Evolutionary conservation across 164 flowering plant genomes (phyloP), one percentile per base, ranked within the genome.

Genomic region (Buxus sempervirens): DNA sequence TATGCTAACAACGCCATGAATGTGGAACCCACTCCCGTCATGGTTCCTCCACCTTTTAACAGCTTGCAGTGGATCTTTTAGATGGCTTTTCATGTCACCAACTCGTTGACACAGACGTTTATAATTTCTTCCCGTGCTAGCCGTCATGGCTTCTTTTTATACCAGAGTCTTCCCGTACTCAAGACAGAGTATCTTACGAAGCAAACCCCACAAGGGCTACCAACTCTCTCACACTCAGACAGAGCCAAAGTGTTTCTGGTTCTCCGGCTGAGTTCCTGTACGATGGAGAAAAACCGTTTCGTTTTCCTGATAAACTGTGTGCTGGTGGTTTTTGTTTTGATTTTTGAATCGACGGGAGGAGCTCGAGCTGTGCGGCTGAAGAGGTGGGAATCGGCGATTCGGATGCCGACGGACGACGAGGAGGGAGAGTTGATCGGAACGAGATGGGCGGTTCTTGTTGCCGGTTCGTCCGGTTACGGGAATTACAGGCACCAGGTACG

Each of bases 401-500:
- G 77, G 62, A 70, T 82, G 82, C 90, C 91, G 10, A 63, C 82
- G 15, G 85, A 86, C 60, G 28, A 13, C 10, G 75, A 63, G 5
- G 76, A 72, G 21, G 78, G 38, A 0, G 73, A 78, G 19, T 78
- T 74, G 32, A 45, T 53, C 4, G 90, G 91, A 26, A 87, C 93
- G 0, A 78, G 83, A 69, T 93, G 98, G 98, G 98, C 95, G 12
- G 89, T 93, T 76, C 91, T 91, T 14, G 93, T 93, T 0, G 97
- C 98, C 36, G 97, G 98, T 27, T 93, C 98, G 1, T 72, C 68
- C 12, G 93, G 96, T 0, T 93, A 28, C 57, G 90, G 84, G 0
- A 91, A 93, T 63, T 91, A 93, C 73, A 74, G 98, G 68, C 98
- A 93, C 73, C 97, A 93, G 92, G 96, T 89, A 65, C 1, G 38